These are phyloP conservation scores for Thermomyces lanuginosus DNA, from an alignment of 2,329 filamentous ascomycete species.

Conservation along the genomic window DNA sequence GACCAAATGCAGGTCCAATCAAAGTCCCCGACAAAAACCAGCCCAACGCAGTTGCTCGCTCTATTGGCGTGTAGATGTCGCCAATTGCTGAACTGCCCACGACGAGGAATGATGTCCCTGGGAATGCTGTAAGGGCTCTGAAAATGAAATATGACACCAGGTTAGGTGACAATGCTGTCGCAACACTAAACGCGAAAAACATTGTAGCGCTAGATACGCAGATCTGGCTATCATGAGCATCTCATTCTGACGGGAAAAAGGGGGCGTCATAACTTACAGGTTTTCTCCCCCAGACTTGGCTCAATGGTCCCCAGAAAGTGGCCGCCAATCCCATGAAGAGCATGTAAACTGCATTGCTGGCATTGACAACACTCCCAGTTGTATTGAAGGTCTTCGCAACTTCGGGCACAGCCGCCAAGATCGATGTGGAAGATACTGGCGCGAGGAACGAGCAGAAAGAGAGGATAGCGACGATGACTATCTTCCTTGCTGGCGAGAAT, in stretches of 20 bases:
- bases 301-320: conserved; percentile 56
- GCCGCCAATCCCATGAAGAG: conserved; percentile 56
- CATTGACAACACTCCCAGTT: conserved; percentile 52
- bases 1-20: conserved; percentile 52
- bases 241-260: background rate
- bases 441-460: conserved; percentile 63
- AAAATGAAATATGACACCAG: conserved; percentile 58
- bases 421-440: conserved; percentile 56
- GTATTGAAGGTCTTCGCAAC: conserved; percentile 50
- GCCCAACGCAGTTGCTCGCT: conserved; percentile 54
- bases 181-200: conserved; percentile 54
- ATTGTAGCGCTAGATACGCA: conserved; percentile 44
- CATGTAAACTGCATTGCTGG: conserved; percentile 61
- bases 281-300: conserved; percentile 46
- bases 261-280: conserved; percentile 29
- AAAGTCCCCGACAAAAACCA: conserved; percentile 59
- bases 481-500: conserved; percentile 46
- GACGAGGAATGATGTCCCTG: conserved; percentile 58
- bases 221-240: conserved; percentile 24
- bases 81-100: conserved; percentile 55
- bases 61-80: conserved; percentile 48
- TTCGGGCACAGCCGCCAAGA: conserved; percentile 58
- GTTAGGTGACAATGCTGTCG: conserved; percentile 55
- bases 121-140: conserved; percentile 55
- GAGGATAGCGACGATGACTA: conserved; percentile 49